Evolutionary conservation across 1,139 yeast genomes (phyloP).

Genomic region (Lodderomyces theae): DNA sequence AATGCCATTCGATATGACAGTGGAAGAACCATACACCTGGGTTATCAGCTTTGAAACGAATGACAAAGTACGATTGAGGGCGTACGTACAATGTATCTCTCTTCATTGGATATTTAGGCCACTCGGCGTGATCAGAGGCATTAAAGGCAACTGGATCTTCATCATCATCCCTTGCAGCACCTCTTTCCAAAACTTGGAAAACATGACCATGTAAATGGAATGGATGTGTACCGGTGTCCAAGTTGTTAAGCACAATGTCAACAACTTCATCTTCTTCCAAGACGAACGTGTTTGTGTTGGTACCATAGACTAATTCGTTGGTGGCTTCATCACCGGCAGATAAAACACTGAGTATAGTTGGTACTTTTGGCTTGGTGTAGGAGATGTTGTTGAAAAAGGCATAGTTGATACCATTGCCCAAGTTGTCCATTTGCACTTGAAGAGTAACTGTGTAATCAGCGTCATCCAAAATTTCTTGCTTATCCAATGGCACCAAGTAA

Average conservation of each 20-base stretch:
- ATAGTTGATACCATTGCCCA: slow-evolving; percentile 71
- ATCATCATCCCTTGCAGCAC: slow-evolving; percentile 45
- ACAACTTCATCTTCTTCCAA: slow-evolving; percentile 61
- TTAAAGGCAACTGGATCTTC: slow-evolving; percentile 51
- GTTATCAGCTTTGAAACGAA: slow-evolving; percentile 71
- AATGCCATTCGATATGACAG: slow-evolving; percentile 94
- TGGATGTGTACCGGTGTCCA: slow-evolving; percentile 84
- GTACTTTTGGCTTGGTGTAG: slow-evolving; percentile 62
- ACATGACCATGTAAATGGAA: slow-evolving; percentile 88
- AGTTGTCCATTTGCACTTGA: slow-evolving; percentile 62
- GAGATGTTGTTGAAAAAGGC: slow-evolving; percentile 73
- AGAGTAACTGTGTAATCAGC: slow-evolving; percentile 60
- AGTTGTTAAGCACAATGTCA: slow-evolving; percentile 69
- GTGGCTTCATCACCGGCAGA: slow-evolving; percentile 49
- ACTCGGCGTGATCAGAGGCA: slow-evolving; percentile 45
- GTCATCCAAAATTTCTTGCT: slow-evolving; percentile 46
- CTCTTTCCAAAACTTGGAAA: slow-evolving; percentile 70
- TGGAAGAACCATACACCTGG: slow-evolving; percentile 96
- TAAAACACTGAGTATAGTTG: slow-evolving; percentile 60
- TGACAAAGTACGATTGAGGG: slow-evolving; percentile 63
- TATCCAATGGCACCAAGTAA: slow-evolving; percentile 45
- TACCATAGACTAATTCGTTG: slow-evolving; percentile 57
- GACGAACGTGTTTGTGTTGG: slow-evolving; percentile 62
- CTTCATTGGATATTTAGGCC: slow-evolving; percentile 59
- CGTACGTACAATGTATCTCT: slow-evolving; percentile 68